phyloP scores from a whole-genome alignment of 2,329 filamentous ascomycete genomes.

The Trichoderma citrinoviride region DNA sequence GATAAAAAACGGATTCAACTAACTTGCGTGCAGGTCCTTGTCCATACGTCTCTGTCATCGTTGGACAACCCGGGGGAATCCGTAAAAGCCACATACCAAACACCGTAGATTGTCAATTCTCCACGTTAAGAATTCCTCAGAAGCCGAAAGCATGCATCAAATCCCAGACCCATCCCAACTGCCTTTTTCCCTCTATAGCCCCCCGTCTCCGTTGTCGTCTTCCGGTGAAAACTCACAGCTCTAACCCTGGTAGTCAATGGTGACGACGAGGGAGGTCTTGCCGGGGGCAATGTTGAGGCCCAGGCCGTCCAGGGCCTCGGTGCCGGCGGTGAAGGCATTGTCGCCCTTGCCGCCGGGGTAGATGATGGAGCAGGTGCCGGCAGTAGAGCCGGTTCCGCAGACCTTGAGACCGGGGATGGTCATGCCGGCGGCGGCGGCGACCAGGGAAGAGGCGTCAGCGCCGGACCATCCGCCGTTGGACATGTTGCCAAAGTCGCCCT shows the following conservation, averaged over 20 bases:
- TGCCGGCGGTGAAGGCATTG: constrained; percentile 41
- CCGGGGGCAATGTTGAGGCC: constrained; percentile 40
- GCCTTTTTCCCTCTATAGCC: constrained; percentile 2
- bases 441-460: constrained; percentile 50
- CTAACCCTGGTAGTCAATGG: constrained; percentile 32
- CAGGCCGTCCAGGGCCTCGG: constrained; percentile 39
- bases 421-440: constrained; percentile 37
- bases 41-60: not conserved
- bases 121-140: constrained; percentile 6
- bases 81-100: constrained; percentile 23
- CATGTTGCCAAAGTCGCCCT: constrained; percentile 48
- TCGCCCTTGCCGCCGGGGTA: constrained; percentile 35
- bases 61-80: constrained; percentile 13
- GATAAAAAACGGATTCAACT: constrained; percentile 6
- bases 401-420: constrained; percentile 39
- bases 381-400: constrained; percentile 37
- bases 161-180: constrained; percentile 13
- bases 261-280: constrained; percentile 32
- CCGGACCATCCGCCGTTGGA: constrained; percentile 51
- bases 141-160: constrained; percentile 15
- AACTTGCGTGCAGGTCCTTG: constrained; percentile 9
- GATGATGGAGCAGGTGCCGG: constrained; percentile 44
- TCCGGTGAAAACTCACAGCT: not conserved
- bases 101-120: constrained; percentile 19
- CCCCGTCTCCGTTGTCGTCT: not conserved